Conservation (phyloP, 257 asterid species). For the Plectranthus barbatus region DNA sequence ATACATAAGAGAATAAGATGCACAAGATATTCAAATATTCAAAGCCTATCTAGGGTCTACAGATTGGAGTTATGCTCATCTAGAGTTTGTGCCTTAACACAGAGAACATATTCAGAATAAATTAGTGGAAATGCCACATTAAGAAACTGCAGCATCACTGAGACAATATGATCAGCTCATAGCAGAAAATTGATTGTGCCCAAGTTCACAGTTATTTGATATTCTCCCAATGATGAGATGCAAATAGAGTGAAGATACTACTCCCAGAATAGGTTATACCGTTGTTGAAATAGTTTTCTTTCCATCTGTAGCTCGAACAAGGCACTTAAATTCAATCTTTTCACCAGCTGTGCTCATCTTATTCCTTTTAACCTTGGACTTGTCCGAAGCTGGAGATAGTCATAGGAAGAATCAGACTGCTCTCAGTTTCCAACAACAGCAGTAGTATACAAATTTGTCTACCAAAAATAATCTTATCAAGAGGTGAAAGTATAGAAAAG, state of each 20-base stretch:
- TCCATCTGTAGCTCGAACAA: conserved; percentile 81
- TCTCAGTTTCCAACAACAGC: conserved; percentile 2
- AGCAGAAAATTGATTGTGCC: neutral
- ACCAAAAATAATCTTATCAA: neutral
- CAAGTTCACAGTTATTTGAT: neutral
- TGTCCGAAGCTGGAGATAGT: conserved; percentile 57
- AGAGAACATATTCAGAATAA: neutral
- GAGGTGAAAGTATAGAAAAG: neutral
- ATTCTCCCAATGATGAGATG: conserved; percentile 1
- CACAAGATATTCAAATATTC: no score
- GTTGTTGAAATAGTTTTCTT: conserved; percentile 65
- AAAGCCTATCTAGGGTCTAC: no score
- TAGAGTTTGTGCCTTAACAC: no score
- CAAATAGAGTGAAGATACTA: neutral
- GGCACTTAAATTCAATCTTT: conserved; percentile 62
- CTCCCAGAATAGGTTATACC: conserved; percentile 27
- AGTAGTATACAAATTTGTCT: neutral
- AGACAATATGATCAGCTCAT: neutral
- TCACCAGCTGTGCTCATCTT: conserved; percentile 65
- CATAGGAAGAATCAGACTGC: neutral
- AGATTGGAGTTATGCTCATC: no score
- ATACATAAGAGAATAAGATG: no score
- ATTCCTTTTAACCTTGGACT: conserved; percentile 59
- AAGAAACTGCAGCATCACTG: neutral
- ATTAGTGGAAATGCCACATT: neutral